Base-by-base conservation (phyloP, 2,329 filamentous ascomycete species). In the Colletotrichum nymphaeae region DNA sequence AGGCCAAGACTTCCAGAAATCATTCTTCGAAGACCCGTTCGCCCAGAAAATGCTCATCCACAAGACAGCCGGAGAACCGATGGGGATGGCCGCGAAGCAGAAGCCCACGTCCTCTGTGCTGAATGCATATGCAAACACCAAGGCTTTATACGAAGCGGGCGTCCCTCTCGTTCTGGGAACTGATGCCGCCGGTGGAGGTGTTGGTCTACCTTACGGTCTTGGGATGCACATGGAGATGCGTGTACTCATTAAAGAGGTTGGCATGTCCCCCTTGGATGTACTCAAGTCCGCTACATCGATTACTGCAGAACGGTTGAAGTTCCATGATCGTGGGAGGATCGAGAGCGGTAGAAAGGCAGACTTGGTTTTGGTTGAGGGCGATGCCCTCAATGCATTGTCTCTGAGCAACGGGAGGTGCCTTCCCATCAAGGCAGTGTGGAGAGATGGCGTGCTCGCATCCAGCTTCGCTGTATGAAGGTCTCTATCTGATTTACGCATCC, bases 1-100 rank as follows among this genome's bases (percentile, higher is more conserved):
- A 56, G 78, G 77, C 6, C 62, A 74, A 55, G 66, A 75, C 8
- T 69, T 75, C 24, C 76, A 75, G 53, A 63, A 76, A 56, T 63
- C 42, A 16, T 46, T 46, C 4, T 46, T 46, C 16, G 19, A 46
- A 19, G 42, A 46, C 42, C 42, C 42, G 7, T 46, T 46, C 16
- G 42, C 42, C 6, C 42, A n/a, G n/a, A n/a, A 0, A 0, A 7
- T 46, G 42, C 42, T 46, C 42, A 46, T 46, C 19, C 42, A n/a
- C 42, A 46, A 46, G 42, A 46, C 42, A 19, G 42, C 42, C 42
- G 42, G 42, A 46, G 42, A 46, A 3, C 42, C 42, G 7, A 46
- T 46, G 42, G 42, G 42, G 7, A 19, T 46, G 42, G 42, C 42
- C 7, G 42, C 42, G 16, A 46, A 46, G 19, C 42, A 46, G 42